phyloP scores from a whole-genome alignment of 176 grass and related monocot species.

The Luzula sylvatica region DNA sequence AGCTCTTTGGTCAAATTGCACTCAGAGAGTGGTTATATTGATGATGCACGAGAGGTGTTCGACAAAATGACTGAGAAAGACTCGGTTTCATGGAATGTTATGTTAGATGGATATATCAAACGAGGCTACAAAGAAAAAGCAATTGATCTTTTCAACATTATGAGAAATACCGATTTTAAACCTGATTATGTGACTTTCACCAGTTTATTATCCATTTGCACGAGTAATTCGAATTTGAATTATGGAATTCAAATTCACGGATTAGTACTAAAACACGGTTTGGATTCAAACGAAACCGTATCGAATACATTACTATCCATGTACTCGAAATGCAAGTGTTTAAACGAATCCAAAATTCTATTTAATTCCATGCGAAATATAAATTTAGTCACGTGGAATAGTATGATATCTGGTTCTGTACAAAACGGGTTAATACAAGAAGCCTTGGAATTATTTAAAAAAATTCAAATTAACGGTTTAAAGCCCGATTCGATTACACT shows the following conservation, averaged over 20 bases:
- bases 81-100: slow-evolving; percentile 74
- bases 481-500: slow-evolving; percentile 59
- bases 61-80: slow-evolving; percentile 61
- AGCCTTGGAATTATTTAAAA: slow-evolving; percentile 44
- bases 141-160: slow-evolving; percentile 30
- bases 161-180: slow-evolving; percentile 23
- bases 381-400: slow-evolving; percentile 67
- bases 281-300: slow-evolving; percentile 38
- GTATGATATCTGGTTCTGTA: slow-evolving; percentile 73
- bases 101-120: slow-evolving; percentile 59
- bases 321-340: slow-evolving; percentile 55
- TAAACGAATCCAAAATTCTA: slow-evolving; percentile 45
- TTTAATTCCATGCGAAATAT: slow-evolving; percentile 43
- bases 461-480: slow-evolving; percentile 41
- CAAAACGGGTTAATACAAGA: slow-evolving; percentile 56
- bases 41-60: slow-evolving; percentile 48
- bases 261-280: slow-evolving; percentile 54
- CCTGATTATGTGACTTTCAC: slow-evolving; percentile 52
- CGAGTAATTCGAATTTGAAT: slow-evolving; percentile 35
- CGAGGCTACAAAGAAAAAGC: slow-evolving; percentile 20
- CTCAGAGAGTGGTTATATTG: slow-evolving; percentile 18
- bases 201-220: slow-evolving; percentile 58
- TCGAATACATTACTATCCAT: slow-evolving; percentile 63
- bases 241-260: slow-evolving; percentile 59
- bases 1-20: slow-evolving; percentile 76